Percentiles rank a stretch among this genome's conserved stretches.
phyloP scores from a whole-genome alignment of 2,329 filamentous ascomycete species.

The Aureobasidium sp. region DNA sequence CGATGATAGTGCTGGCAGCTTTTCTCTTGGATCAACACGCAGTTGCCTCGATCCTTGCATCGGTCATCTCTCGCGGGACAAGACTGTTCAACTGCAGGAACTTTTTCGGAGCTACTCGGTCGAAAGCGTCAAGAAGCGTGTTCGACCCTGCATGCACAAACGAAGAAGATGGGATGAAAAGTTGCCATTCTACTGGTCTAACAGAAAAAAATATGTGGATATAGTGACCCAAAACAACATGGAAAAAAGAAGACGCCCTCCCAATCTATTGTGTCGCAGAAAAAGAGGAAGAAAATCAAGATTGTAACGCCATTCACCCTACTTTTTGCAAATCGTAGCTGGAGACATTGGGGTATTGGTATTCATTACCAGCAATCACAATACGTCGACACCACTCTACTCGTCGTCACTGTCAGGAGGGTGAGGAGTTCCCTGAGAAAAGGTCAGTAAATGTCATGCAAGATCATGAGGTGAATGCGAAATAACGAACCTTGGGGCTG shows the following conservation, averaged over 20 bases:
- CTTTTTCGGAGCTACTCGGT: background rate
- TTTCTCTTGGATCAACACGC: background rate
- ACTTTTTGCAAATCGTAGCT: conserved; percentile 8
- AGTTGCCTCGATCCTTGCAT: background rate
- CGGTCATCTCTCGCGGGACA: background rate
- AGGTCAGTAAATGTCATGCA: background rate
- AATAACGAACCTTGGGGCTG: conserved; percentile 48
- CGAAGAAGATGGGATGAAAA: background rate
- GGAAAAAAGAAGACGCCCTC: background rate
- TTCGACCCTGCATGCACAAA: background rate
- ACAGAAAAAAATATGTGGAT: background rate
- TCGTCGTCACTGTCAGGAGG: conserved; percentile 74
- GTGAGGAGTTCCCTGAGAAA: conserved; percentile 64
- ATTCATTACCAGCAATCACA: conserved; percentile 8
- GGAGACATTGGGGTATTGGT: background rate
- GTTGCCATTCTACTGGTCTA: conserved; percentile 7
- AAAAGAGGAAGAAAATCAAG: background rate
- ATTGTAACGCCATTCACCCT: conserved; percentile 11
- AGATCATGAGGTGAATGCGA: background rate
- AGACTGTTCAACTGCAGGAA: background rate
- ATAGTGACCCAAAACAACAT: conserved; percentile 1
- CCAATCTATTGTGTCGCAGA: conserved; percentile 10
- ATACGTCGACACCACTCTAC: conserved; percentile 28
- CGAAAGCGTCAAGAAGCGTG: background rate
- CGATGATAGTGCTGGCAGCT: background rate